phyloP scores from a whole-genome alignment of 2,329 filamentous ascomycete species.

The Dothideomycetidae sp. region DNA sequence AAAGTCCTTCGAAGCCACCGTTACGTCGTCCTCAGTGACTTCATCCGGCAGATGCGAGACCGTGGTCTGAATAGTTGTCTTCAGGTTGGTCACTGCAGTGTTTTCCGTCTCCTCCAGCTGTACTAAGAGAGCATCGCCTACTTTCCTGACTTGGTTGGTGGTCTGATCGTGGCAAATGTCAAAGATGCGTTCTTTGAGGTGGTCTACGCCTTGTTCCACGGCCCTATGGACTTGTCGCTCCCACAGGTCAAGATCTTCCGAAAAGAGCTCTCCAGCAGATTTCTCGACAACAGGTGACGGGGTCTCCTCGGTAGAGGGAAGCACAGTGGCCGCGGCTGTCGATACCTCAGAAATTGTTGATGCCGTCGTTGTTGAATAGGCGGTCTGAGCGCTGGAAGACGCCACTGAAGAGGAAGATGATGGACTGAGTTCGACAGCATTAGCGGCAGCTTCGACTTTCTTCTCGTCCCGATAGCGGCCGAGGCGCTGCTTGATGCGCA shows the following conservation, averaged over 20 bases:
- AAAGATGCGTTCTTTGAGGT: conserved; percentile 46
- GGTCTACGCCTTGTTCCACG: conserved; percentile 66
- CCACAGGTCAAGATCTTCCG: conserved; percentile 69
- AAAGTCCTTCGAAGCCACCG: conserved; percentile 39
- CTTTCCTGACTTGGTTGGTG: conserved; percentile 47
- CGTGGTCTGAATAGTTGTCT: conserved; percentile 47
- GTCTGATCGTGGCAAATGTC: conserved; percentile 64
- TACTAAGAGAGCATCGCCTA: conserved; percentile 52
- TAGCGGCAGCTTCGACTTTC: conserved; percentile 44
- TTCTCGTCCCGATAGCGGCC: conserved; percentile 58
- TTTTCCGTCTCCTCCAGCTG: conserved; percentile 55
- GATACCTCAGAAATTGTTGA: conserved; percentile 16
- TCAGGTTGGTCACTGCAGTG: conserved; percentile 50
- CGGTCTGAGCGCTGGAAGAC: conserved; percentile 12
- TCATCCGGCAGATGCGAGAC: conserved; percentile 44
- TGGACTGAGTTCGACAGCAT: conserved; percentile 16
- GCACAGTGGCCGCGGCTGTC: conserved; percentile 14
- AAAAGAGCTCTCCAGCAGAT: conserved; percentile 45
- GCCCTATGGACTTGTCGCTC: conserved; percentile 76
- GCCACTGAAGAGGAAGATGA: conserved; percentile 14
- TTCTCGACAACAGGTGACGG: conserved; percentile 26
- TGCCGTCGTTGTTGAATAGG: neutral
- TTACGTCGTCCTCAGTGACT: conserved; percentile 37
- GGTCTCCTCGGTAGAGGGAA: conserved; percentile 13
- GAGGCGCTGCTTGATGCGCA: conserved; percentile 80